These are phyloP conservation scores for Polytrichum formosum DNA, from an alignment of 225 moss, liverwort and hornwort genomes.

Conservation along the genomic window DNA sequence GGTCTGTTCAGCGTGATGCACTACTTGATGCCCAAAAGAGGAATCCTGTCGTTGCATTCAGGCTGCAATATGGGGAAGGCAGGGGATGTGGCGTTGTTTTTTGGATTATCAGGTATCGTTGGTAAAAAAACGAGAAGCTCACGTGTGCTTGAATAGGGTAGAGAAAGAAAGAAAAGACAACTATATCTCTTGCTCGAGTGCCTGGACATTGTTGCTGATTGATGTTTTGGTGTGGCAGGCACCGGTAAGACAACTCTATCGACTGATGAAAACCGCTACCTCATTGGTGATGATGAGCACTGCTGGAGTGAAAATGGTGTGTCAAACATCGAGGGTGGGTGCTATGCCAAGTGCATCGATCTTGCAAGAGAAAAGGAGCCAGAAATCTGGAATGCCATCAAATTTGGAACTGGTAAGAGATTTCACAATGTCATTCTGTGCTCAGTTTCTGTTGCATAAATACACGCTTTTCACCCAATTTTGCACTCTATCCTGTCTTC, in stretches of 20 bases:
- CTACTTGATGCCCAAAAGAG: constrained; percentile 99
- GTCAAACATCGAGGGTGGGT: constrained; percentile 97
- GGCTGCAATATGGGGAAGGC: constrained; percentile 99
- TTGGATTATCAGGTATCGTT: constrained; percentile 99
- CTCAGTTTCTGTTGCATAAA: background rate
- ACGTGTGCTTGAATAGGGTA: constrained; percentile 37
- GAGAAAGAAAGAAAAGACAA: background rate
- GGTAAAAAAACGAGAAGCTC: constrained; percentile 71
- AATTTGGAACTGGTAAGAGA: constrained; percentile 89
- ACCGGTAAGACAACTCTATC: constrained; percentile 99
- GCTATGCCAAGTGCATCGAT: constrained; percentile 97
- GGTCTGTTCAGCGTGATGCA: constrained; percentile 99
- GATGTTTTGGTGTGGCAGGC: constrained; percentile 45
- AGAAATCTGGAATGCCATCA: constrained; percentile 97
- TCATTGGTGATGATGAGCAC: constrained; percentile 98
- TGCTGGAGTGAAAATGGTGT: constrained; percentile 89
- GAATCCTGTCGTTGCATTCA: constrained; percentile 99
- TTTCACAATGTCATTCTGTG: background rate
- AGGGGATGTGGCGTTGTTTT: constrained; percentile 99
- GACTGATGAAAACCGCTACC: constrained; percentile 78
- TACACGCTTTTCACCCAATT: background rate
- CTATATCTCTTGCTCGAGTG: background rate
- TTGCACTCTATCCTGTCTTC: background rate
- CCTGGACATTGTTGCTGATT: constrained; percentile 16
- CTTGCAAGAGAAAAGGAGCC: constrained; percentile 86